phyloP scores from a whole-genome alignment of 345 rosid species.

The Raphanus sativus region DNA sequence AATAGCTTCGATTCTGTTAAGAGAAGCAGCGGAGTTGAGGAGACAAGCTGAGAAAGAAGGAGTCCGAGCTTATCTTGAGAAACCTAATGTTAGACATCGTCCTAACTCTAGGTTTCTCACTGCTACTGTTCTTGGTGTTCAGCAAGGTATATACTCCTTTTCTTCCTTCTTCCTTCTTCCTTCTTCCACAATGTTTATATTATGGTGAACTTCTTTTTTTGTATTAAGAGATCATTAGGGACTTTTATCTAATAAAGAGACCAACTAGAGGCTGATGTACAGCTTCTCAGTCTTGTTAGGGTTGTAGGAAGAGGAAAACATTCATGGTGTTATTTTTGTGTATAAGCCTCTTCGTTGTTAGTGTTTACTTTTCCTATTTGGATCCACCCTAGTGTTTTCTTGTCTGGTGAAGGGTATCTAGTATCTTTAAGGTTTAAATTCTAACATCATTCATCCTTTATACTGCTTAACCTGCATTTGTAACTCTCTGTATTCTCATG shows the following conservation, averaged over 20 bases:
- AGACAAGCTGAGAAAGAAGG: constrained; percentile 81
- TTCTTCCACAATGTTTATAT: not conserved
- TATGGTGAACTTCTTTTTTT: not conserved
- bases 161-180: not conserved
- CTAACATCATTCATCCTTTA: not conserved
- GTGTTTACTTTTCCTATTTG: not conserved
- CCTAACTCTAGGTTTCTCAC: constrained; percentile 91
- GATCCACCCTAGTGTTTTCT: not conserved
- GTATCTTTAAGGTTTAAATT: not conserved
- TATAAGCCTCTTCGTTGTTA: not conserved
- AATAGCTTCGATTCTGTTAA: constrained; percentile 79
- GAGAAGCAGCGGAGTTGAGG: constrained; percentile 91
- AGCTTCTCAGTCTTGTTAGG: not conserved
- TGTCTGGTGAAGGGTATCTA: not conserved
- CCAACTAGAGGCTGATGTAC: not conserved
- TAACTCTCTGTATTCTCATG: not conserved
- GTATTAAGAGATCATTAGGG: not conserved
- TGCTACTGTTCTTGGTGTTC: constrained; percentile 92
- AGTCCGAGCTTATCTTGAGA: constrained; percentile 66
- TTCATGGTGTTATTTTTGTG: not conserved
- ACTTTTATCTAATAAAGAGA: not conserved
- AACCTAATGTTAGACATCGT: constrained; percentile 63
- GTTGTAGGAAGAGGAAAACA: not conserved
- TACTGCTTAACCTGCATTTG: not conserved
- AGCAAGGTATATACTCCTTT: constrained; percentile 55